Percentiles rank a stretch among this genome's conserved stretches.
Evolutionary conservation across 352 stramenopile species (phyloP).

Genomic region (Thraustotheca clavata): DNA sequence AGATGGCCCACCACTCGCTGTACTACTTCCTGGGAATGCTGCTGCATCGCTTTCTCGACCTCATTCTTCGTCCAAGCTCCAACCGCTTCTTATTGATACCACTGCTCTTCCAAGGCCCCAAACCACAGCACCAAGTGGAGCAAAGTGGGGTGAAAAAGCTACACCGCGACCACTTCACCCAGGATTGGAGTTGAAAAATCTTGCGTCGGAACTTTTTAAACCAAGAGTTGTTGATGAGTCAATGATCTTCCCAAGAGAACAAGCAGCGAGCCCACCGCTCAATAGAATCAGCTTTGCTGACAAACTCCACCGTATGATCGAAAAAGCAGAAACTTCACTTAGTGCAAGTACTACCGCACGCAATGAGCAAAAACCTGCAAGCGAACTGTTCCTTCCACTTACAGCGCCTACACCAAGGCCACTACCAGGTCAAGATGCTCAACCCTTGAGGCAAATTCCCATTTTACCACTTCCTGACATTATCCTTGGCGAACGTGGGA

Average conservation of each 20-base stretch:
- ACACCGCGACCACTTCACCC: not conserved
- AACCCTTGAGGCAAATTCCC: not conserved
- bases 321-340: constrained; percentile 72
- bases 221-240: not conserved
- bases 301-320: constrained; percentile 84
- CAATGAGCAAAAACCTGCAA: not conserved
- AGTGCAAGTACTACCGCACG: constrained; percentile 19
- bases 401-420: not conserved
- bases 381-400: not conserved
- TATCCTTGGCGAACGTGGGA: constrained; percentile 1
- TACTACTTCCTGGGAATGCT: not conserved
- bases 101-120: not conserved
- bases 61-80: constrained; percentile 13
- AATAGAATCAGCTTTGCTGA: constrained; percentile 73
- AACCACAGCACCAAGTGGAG: not conserved
- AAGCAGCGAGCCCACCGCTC: constrained; percentile 6
- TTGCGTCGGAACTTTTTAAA: constrained; percentile 20
- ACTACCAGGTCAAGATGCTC: not conserved
- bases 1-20: no score
- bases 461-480: not conserved
- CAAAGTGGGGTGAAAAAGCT: not conserved
- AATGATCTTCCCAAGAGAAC: not conserved
- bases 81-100: not conserved
- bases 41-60: not conserved
- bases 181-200: constrained; percentile 3